phyloP scores from a whole-genome alignment of 2,329 filamentous ascomycete genomes.

The Pseudocercospora macadamiae region DNA sequence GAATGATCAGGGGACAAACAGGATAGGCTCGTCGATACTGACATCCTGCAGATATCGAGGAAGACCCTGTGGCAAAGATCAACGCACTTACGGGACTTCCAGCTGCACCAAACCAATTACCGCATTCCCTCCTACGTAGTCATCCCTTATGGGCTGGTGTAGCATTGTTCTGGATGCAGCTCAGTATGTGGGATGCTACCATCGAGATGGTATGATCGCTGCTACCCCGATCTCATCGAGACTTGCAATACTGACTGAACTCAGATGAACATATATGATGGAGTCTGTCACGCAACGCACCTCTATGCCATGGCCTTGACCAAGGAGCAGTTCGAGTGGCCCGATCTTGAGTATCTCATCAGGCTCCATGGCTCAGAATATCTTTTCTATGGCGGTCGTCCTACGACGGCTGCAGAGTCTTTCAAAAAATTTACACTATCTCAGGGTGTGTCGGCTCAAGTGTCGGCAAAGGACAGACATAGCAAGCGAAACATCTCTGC shows the following conservation, averaged over 20 bases:
- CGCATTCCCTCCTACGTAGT: not conserved
- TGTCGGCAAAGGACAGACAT: not conserved
- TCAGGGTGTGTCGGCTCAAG: not conserved
- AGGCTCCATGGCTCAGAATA: slow-evolving; percentile 1
- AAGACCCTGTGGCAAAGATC: not conserved
- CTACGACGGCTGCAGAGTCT: not conserved
- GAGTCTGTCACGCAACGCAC: not conserved
- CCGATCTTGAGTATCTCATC: slow-evolving; percentile 9
- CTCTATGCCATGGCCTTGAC: not conserved
- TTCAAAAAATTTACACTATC: not conserved
- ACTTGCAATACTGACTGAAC: too few relatives aligned
- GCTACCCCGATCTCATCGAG: not conserved
- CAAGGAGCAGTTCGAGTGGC: not conserved
- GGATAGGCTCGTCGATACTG: too few relatives aligned
- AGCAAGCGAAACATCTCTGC: not conserved
- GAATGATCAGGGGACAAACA: too few relatives aligned
- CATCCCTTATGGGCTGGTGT: slow-evolving; percentile 8
- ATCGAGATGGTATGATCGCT: slow-evolving; percentile 6
- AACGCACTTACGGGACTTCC: not conserved
- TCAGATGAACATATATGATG: not conserved
- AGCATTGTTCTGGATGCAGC: not conserved
- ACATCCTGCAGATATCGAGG: not conserved
- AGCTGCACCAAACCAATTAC: not conserved
- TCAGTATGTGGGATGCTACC: slow-evolving; percentile 6
- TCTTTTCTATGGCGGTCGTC: slow-evolving; percentile 8